These are phyloP conservation scores for Rhizopogon vinicolor DNA, from an alignment of 768 basidiomycete genomes.

Conservation along the genomic window DNA sequence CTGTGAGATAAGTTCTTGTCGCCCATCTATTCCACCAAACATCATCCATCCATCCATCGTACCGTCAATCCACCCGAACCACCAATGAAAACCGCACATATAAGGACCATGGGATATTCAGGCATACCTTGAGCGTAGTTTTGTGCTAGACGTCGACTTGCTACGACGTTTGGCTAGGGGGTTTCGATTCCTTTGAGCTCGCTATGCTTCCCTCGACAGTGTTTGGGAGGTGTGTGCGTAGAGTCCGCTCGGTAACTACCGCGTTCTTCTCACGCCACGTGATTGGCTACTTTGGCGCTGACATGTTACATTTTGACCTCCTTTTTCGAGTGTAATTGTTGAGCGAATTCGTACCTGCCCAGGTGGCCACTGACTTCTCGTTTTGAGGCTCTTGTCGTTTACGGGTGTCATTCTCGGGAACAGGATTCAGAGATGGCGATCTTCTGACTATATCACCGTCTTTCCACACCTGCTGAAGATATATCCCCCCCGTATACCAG, in stretches of 20 bases:
- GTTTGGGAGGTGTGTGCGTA: conserved; percentile 1
- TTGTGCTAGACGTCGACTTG: conserved; percentile 34
- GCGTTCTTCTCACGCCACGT: conserved; percentile 14
- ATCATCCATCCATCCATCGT: conserved; percentile 32
- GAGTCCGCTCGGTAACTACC: conserved; percentile 21
- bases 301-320: too few relatives aligned
- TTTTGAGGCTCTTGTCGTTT: too few relatives aligned
- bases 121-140: conserved; percentile 38
- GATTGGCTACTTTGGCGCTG: not conserved
- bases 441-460: not conserved
- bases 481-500: conserved; percentile 14
- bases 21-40: conserved; percentile 23
- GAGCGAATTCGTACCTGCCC: too few relatives aligned
- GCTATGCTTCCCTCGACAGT: conserved; percentile 3
- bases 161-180: conserved; percentile 35
- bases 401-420: too few relatives aligned
- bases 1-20: conserved; percentile 19
- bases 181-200: conserved; percentile 19
- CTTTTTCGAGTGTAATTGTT: too few relatives aligned
- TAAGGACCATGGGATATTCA: not conserved
- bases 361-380: too few relatives aligned
- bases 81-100: conserved; percentile 7
- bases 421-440: too few relatives aligned
- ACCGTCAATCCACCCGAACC: conserved; percentile 21
- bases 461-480: conserved; percentile 17